Evolutionary conservation across 169 alveolate genomes (phyloP).

Genomic region (Cryptosporidium bovis): DNA sequence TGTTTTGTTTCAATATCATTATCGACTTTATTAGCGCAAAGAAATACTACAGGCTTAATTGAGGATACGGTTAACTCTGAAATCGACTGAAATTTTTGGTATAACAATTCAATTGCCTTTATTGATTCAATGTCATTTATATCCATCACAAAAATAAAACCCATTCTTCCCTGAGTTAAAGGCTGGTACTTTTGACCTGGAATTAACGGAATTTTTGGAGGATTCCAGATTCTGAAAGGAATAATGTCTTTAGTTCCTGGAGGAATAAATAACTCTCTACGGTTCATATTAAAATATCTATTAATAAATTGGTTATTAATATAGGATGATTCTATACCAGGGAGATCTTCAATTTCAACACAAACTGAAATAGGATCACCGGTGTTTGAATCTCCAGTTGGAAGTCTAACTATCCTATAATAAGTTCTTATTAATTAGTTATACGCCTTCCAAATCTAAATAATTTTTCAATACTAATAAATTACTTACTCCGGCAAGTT

Average conservation of each 20-base stretch:
- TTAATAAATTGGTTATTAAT: constrained; percentile 45
- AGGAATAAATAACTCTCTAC: constrained; percentile 60
- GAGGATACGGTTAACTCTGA: constrained; percentile 36
- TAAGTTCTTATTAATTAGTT: constrained; percentile 7
- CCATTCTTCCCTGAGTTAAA: constrained; percentile 73
- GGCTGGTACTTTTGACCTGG: constrained; percentile 70
- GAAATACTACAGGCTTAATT: constrained; percentile 58
- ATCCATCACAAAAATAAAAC: constrained; percentile 56
- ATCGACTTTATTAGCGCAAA: constrained; percentile 68
- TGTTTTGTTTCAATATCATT: constrained; percentile 40
- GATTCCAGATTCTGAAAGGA: constrained; percentile 66
- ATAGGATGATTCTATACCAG: constrained; percentile 39
- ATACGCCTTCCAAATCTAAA: background rate
- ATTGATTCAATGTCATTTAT: constrained; percentile 55
- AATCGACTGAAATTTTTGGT: constrained; percentile 58
- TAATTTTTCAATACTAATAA: background rate
- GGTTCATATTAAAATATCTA: constrained; percentile 54
- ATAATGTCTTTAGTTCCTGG: constrained; percentile 52
- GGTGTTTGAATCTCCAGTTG: constrained; percentile 65
- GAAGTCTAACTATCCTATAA: constrained; percentile 62
- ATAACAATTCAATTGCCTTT: constrained; percentile 33
- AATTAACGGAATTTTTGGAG: constrained; percentile 55
- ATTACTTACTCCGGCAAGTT: constrained; percentile 47
- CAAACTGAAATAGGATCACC: constrained; percentile 66
- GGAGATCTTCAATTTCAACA: constrained; percentile 73